Evolutionary conservation across 805 yeast genomes (phyloP).

Genomic region (Pichia scutulata): DNA sequence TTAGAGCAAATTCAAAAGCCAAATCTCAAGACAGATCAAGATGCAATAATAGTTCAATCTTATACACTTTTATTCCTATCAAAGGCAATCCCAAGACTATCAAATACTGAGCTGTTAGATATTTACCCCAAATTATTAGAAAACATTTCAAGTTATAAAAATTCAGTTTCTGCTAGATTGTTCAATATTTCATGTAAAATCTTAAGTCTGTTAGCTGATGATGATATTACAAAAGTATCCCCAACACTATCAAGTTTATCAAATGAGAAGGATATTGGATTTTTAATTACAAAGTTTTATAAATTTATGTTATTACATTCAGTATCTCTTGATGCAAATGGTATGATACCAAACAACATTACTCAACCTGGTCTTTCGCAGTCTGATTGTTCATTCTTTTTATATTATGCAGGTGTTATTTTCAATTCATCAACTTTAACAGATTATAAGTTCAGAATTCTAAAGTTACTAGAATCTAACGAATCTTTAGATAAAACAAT

Average conservation of each 20-base stretch:
- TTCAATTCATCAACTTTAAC: constrained; percentile 43
- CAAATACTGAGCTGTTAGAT: constrained; percentile 27
- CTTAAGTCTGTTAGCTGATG: constrained; percentile 19
- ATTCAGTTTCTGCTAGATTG: constrained; percentile 40
- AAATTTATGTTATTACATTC: constrained; percentile 54
- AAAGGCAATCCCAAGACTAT: constrained; percentile 55
- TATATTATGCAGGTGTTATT: constrained; percentile 58
- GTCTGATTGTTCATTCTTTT: constrained; percentile 52
- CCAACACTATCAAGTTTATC: constrained; percentile 44
- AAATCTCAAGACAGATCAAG: constrained; percentile 33
- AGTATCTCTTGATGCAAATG: constrained; percentile 28
- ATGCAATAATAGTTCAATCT: constrained; percentile 44
- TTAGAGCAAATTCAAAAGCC: constrained; percentile 58
- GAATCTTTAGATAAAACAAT: constrained; percentile 32
- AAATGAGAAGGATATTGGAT: constrained; percentile 23
- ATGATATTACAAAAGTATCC: constrained; percentile 8
- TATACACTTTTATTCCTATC: constrained; percentile 62
- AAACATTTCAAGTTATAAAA: constrained; percentile 35
- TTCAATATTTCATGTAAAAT: constrained; percentile 55
- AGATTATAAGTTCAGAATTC: constrained; percentile 32
- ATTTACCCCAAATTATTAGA: constrained; percentile 42
- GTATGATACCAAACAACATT: constrained; percentile 35
- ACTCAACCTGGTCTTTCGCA: constrained; percentile 59
- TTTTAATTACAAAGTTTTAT: constrained; percentile 40
- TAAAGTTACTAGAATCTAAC: constrained; percentile 34